Conservation (phyloP, 2,329 filamentous ascomycete species). For the Neoscytalidium dimidiatum region DNA sequence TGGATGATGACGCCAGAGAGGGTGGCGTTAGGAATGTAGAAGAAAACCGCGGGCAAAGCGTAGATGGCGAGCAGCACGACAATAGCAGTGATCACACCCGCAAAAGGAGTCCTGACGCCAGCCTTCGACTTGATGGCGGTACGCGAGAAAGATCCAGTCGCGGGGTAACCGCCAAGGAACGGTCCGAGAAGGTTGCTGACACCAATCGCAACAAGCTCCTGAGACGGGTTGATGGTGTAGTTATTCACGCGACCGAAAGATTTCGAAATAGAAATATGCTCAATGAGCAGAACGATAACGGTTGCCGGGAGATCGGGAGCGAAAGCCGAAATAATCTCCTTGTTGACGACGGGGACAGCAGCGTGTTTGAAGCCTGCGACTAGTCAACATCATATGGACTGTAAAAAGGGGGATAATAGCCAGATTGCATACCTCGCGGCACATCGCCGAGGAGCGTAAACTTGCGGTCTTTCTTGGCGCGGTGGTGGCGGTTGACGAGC, state of each 20-base stretch:
- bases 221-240: conserved; percentile 92
- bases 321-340: conserved; percentile 67
- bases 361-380: conserved; percentile 73
- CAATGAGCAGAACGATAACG: conserved; percentile 92
- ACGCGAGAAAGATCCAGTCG: conserved; percentile 92
- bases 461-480: conserved; percentile 50
- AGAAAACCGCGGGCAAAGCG: conserved; percentile 84
- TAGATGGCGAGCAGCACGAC: conserved; percentile 91
- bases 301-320: conserved; percentile 75
- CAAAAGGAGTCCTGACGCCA: conserved; percentile 87
- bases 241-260: conserved; percentile 96
- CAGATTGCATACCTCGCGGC: conserved; percentile 55
- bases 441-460: conserved; percentile 77
- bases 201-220: conserved; percentile 93
- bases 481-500: conserved; percentile 71
- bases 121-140: conserved; percentile 98
- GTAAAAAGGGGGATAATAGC: background rate
- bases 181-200: conserved; percentile 87
- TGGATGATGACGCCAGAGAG: conserved; percentile 93
- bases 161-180: conserved; percentile 87
- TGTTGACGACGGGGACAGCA: conserved; percentile 69
- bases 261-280: conserved; percentile 96
- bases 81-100: conserved; percentile 82
- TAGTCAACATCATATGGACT: too few species aligned
- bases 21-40: conserved; percentile 81